Conservation (phyloP, 2,329 filamentous ascomycete species). For the Penicillium sp. region DNA sequence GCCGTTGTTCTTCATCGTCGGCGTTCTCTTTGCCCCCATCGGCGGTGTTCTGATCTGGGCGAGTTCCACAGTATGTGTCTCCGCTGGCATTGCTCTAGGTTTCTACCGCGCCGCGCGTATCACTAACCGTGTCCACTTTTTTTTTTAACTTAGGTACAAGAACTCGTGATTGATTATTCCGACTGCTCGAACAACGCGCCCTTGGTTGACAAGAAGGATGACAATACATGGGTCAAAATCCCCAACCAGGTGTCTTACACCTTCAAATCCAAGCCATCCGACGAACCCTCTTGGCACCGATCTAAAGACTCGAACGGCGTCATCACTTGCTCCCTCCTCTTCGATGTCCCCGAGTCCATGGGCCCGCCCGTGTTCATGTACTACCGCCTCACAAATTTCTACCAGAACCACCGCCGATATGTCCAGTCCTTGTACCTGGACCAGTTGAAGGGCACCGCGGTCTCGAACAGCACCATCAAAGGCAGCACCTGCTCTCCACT, state of each 20-base stretch:
- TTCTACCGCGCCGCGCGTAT: background rate
- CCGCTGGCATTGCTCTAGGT: background rate
- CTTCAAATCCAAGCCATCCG: constrained; percentile 64
- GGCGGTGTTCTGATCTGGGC: constrained; percentile 85
- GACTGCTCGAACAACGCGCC: constrained; percentile 68
- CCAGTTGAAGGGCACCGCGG: constrained; percentile 76
- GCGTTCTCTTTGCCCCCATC: constrained; percentile 90
- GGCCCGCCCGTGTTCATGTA: constrained; percentile 85
- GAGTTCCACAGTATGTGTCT: constrained; percentile 66
- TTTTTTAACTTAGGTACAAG: constrained; percentile 79
- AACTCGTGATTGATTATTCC: constrained; percentile 89
- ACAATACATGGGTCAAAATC: constrained; percentile 21
- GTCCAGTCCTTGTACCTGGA: constrained; percentile 84
- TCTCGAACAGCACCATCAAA: constrained; percentile 64
- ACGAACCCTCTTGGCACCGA: constrained; percentile 37
- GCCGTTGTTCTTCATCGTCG: constrained; percentile 87
- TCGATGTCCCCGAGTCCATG: constrained; percentile 79
- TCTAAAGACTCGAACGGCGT: constrained; percentile 42
- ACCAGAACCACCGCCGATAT: constrained; percentile 97
- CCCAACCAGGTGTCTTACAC: constrained; percentile 63
- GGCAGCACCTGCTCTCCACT: constrained; percentile 77
- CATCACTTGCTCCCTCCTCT: constrained; percentile 71
- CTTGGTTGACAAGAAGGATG: constrained; percentile 39
- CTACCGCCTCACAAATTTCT: constrained; percentile 96
- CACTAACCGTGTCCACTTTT: no score